Conservation (phyloP, 345 rosid genomes). For the Excoecaria agallocha region DNA sequence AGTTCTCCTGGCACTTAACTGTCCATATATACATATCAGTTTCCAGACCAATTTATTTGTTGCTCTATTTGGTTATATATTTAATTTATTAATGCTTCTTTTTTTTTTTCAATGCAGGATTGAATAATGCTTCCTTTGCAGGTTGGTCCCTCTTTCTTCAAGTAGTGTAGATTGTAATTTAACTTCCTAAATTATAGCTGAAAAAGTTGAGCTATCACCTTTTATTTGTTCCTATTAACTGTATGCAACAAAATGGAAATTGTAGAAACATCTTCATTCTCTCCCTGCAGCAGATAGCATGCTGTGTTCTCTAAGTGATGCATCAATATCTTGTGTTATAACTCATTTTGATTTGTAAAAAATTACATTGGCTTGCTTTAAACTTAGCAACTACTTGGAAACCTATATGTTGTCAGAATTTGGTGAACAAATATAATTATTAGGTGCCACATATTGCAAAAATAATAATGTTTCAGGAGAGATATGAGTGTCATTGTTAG, state of each 20-base stretch:
- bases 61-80: neutral
- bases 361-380: neutral
- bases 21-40: neutral
- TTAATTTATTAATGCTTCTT: conserved; percentile 1
- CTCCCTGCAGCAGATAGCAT: neutral
- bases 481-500: neutral
- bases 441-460: too few relatives aligned
- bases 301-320: conserved; percentile 1
- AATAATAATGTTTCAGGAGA: too few relatives aligned
- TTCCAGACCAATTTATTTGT: neutral
- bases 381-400: neutral
- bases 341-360: neutral
- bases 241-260: neutral
- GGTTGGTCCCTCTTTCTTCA: conserved; percentile 43
- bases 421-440: neutral
- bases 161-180: neutral
- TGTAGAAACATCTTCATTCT: neutral
- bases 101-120: conserved; percentile 45
- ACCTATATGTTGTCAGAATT: neutral
- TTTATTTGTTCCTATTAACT: neutral
- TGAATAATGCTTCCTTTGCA: conserved; percentile 59
- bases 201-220: conserved; percentile 2
- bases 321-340: neutral
- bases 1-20: neutral
- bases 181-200: neutral